Conservation (phyloP, 208 protist genomes). For the Trichomonas vaginalis region DNA sequence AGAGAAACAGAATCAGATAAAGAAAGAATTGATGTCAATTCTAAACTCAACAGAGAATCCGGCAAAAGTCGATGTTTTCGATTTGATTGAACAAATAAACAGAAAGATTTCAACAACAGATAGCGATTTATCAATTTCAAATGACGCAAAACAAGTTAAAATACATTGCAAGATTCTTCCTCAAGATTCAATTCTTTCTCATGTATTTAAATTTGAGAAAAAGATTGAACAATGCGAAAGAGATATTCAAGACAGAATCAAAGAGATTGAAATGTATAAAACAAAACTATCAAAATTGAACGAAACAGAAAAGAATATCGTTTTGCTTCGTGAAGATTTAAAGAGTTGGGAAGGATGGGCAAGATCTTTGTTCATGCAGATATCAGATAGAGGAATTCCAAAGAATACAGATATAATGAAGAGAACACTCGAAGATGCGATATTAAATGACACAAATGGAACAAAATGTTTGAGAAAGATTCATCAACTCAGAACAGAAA, state of each 20-base stretch:
- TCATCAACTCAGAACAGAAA: background rate
- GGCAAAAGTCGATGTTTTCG: background rate
- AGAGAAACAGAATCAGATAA: background rate
- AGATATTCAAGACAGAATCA: background rate
- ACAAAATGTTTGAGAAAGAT: background rate
- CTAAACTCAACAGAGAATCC: background rate
- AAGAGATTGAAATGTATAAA: background rate
- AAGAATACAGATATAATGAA: background rate
- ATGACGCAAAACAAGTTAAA: background rate
- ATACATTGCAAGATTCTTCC: background rate
- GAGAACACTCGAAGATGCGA: background rate
- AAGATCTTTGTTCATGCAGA: background rate
- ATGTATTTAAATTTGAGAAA: background rate
- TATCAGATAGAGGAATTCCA: background rate
- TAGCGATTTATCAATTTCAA: background rate
- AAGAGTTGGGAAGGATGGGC: background rate
- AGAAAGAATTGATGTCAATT: background rate
- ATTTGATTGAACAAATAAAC: background rate
- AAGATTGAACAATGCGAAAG: background rate
- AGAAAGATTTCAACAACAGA: background rate
- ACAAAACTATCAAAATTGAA: background rate
- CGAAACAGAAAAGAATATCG: background rate
- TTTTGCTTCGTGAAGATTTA: background rate
- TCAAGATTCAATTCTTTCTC: background rate
- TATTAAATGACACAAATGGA: background rate